Conservation (phyloP, 2,329 filamentous ascomycete species). For the Saccharata proteae region DNA sequence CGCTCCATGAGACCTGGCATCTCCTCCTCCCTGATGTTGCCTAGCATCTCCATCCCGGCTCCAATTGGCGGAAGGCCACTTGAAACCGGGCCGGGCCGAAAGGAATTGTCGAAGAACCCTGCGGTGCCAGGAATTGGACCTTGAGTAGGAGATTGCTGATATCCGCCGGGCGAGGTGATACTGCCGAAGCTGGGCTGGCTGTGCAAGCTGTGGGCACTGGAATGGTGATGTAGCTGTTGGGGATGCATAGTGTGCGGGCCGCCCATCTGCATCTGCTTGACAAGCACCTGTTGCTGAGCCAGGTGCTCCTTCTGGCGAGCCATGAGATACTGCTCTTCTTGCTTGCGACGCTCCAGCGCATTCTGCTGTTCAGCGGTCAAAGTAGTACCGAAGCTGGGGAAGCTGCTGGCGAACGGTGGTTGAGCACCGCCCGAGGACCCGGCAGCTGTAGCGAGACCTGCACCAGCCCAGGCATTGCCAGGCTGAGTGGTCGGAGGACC, state of each 20-base stretch:
- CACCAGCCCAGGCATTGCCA: slow-evolving; percentile 32
- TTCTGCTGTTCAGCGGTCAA: slow-evolving; percentile 97
- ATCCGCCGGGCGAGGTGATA: slow-evolving; percentile 74
- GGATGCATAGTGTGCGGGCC: slow-evolving; percentile 40
- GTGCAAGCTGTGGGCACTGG: slow-evolving; percentile 88
- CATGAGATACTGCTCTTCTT: slow-evolving; percentile 96
- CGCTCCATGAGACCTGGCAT: slow-evolving; percentile 52
- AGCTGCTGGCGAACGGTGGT: slow-evolving; percentile 83
- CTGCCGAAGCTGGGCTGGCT: slow-evolving; percentile 95
- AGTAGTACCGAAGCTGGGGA: slow-evolving; percentile 92
- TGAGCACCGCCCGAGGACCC: slow-evolving; percentile 35
- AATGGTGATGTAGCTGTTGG: slow-evolving; percentile 76
- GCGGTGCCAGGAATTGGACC: slow-evolving; percentile 34
- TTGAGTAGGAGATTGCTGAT: slow-evolving; percentile 48
- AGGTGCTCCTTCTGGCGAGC: slow-evolving; percentile 90
- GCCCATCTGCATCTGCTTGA: slow-evolving; percentile 51
- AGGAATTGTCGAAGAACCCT: slow-evolving; percentile 58
- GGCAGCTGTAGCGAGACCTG: slow-evolving; percentile 22
- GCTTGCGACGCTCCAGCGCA: slow-evolving; percentile 87
- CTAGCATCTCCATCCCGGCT: slow-evolving; percentile 30
- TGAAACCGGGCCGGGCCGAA: slow-evolving; percentile 25
- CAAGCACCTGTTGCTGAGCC: slow-evolving; percentile 69
- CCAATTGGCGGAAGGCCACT: slow-evolving; percentile 33
- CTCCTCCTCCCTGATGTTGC: slow-evolving; percentile 55
- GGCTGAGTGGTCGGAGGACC: slow-evolving; percentile 51